Base-by-base conservation (phyloP, 2,329 filamentous ascomycete species). In the Fusarium buxicola region DNA sequence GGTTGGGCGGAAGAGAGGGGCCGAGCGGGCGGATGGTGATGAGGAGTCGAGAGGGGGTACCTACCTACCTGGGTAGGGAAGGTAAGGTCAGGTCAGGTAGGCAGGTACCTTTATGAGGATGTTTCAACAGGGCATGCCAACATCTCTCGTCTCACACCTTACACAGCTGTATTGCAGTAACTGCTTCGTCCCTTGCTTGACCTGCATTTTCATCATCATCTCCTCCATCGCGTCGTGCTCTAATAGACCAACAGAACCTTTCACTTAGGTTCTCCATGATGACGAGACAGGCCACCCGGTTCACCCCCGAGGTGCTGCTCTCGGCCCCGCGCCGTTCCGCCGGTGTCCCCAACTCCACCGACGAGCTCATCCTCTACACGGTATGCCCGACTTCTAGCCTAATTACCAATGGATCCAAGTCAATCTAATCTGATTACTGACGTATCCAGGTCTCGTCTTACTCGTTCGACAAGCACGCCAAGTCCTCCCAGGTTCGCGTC, bases 231-330 rank as follows among this genome's bases (percentile, higher is more conserved):
- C 28, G 9, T 35, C 8, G 18, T 28, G 24, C 24, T 47, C 25
- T 25, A 36, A 32, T 15, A 44, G 45, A 24, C 36, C 35, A 21
- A 27, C 13, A 25, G 28, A 4, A 27, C 28, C 18, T 32, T 31
- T 44, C 45, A 25, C 21, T 39, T 34, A 49, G 30, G 31, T 45
- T 46, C 39, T 66, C 65, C 38, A 75, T 72, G 64, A 93, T 93
- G 91, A 92, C 89, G 8, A 83, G 91, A 72, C 83, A 84, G 65
- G 88, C 89, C 9, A 81, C 82, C 67, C 89, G 89, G 67, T 91
- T 94, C 77, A 92, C 89, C 9, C 90, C 91, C 5, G 86, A 92
- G 80, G 89, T 92, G 66, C 82, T 95, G 55, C 84, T 95, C 70
- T 89, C 89, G 65, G 90, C 90, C 13, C 90, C 91, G 28, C 87